phyloP scores from a whole-genome alignment of 1,139 yeast genomes.

The Hemisphaericaspora xylanilytica region DNA sequence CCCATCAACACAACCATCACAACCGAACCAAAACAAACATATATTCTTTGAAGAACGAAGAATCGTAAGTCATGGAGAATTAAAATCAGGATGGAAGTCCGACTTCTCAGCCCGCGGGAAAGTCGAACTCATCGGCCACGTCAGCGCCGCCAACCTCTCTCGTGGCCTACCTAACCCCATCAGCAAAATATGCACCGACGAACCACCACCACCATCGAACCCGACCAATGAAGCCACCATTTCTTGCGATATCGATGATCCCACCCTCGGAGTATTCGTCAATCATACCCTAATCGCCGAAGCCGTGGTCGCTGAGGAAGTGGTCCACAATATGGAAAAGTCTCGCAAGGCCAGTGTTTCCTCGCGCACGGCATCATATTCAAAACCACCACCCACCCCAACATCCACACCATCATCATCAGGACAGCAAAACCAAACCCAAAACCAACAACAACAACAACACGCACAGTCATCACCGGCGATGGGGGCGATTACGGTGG shows the following conservation, averaged over 20 bases:
- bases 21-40: constrained; percentile 21
- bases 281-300: constrained; percentile 77
- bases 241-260: constrained; percentile 80
- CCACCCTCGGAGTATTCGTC: constrained; percentile 73
- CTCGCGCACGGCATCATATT: neutral
- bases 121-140: constrained; percentile 73
- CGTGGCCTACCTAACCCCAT: constrained; percentile 47
- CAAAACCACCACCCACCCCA: constrained; percentile 8
- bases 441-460: too few relatives aligned
- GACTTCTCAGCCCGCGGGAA: constrained; percentile 76
- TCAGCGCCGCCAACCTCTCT: constrained; percentile 54
- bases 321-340: constrained; percentile 39
- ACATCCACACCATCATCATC: too few relatives aligned
- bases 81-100: constrained; percentile 91
- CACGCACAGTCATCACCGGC: too few relatives aligned
- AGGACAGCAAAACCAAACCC: too few relatives aligned
- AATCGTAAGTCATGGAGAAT: constrained; percentile 72
- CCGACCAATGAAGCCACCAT: constrained; percentile 53
- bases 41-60: constrained; percentile 70
- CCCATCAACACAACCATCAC: neutral
- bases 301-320: constrained; percentile 90
- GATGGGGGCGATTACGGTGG: constrained; percentile 34
- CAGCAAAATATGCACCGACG: constrained; percentile 27
- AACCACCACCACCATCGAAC: constrained; percentile 23
- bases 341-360: constrained; percentile 7